Percentiles rank a stretch among this genome's conserved stretches.
Evolutionary conservation across 2,329 filamentous ascomycete species (phyloP).

Genomic region (Pseudocercospora cruenta): DNA sequence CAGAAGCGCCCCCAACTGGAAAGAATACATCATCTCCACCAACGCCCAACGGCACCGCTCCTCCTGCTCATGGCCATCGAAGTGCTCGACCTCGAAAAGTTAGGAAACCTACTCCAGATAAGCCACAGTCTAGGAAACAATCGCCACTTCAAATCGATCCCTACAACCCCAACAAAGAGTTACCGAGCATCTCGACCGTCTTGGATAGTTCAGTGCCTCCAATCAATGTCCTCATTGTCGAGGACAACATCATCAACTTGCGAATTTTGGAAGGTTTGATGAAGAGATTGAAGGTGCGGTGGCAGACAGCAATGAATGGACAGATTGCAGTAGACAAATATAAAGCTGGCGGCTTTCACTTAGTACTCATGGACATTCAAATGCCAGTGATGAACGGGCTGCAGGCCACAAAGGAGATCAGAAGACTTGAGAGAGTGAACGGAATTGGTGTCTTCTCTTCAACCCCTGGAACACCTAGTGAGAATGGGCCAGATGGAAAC

Average conservation of each 20-base stretch:
- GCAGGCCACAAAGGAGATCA: constrained; percentile 92
- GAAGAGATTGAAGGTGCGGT: constrained; percentile 91
- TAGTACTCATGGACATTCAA: constrained; percentile 98
- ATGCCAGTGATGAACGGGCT: constrained; percentile 94
- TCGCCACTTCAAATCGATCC: constrained; percentile 21
- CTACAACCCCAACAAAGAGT: constrained; percentile 22
- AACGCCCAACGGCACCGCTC: constrained; percentile 43
- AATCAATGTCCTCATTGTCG: constrained; percentile 96
- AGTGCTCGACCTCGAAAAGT: constrained; percentile 30
- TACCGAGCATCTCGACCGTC: constrained; percentile 44
- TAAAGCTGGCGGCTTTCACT: constrained; percentile 87
- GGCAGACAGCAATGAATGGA: constrained; percentile 97
- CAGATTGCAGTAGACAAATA: constrained; percentile 92
- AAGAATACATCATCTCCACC: constrained; percentile 37
- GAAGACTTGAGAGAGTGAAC: constrained; percentile 85
- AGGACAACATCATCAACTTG: constrained; percentile 98
- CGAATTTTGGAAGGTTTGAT: constrained; percentile 93
- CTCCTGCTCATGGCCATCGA: constrained; percentile 40
- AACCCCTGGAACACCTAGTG: constrained; percentile 47
- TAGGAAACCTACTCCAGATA: constrained; percentile 34
- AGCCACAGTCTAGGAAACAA: constrained; percentile 20
- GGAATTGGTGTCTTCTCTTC: constrained; percentile 83
- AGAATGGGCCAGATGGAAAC: constrained; percentile 33
- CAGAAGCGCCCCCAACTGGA: constrained; percentile 36
- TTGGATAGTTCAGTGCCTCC: constrained; percentile 85